These are phyloP conservation scores for Myriosclerotinia curreyana DNA, from an alignment of 2,329 filamentous ascomycete species.

Conservation along the genomic window DNA sequence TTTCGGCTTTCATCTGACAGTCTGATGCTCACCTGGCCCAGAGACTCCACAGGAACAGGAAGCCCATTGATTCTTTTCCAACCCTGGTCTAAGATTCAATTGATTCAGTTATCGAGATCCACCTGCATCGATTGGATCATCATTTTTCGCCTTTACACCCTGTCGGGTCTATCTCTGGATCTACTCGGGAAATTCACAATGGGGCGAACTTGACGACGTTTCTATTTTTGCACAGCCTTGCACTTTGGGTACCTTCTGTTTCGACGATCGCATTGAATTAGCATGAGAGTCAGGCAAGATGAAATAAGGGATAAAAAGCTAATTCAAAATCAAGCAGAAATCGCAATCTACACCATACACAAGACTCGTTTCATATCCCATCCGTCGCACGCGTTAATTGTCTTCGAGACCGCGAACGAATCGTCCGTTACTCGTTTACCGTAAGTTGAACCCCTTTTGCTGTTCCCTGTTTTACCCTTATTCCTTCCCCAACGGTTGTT, in stretches of 20 bases:
- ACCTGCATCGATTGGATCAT: slow-evolving; percentile 28
- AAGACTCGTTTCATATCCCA: slow-evolving; percentile 30
- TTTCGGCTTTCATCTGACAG: slow-evolving; percentile 9
- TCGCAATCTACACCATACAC: slow-evolving; percentile 24
- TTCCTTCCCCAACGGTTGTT: slow-evolving; percentile 9
- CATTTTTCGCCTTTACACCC: slow-evolving; percentile 27
- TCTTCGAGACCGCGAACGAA: slow-evolving; percentile 7
- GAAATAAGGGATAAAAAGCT: slow-evolving; percentile 26
- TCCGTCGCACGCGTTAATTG: slow-evolving; percentile 22
- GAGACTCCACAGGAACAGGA: slow-evolving; percentile 4
- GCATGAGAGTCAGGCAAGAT: slow-evolving; percentile 16
- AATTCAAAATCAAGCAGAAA: slow-evolving; percentile 29
- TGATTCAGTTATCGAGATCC: slow-evolving; percentile 17
- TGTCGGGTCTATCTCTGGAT: slow-evolving; percentile 28
- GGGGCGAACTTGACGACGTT: slow-evolving; percentile 23
- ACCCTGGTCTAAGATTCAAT: neutral
- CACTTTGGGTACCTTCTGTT: slow-evolving; percentile 28
- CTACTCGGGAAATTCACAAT: slow-evolving; percentile 24
- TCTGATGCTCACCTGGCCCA: slow-evolving; percentile 27
- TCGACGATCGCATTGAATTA: slow-evolving; percentile 30
- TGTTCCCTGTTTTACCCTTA: slow-evolving; percentile 26
- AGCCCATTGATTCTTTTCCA: neutral
- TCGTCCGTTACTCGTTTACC: neutral
- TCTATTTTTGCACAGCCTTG: slow-evolving; percentile 28
- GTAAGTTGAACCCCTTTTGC: slow-evolving; percentile 31